Conservation (phyloP, 2,329 filamentous ascomycete genomes). For the Apiospora koreana region DNA sequence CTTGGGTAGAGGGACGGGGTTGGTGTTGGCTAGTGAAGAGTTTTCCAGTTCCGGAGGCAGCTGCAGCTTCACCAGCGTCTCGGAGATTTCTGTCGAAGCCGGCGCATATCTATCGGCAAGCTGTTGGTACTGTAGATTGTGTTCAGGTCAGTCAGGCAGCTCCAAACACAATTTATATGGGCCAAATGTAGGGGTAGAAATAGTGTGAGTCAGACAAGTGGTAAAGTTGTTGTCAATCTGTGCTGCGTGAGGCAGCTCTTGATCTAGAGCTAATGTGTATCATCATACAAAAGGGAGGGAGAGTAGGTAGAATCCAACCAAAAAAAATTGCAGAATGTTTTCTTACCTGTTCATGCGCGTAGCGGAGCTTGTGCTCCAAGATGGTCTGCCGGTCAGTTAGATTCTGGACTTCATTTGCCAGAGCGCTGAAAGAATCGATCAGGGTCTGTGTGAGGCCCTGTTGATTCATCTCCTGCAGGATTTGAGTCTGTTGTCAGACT, state of each 20-base stretch:
- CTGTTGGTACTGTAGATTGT: slow-evolving; percentile 57
- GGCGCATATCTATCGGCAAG: slow-evolving; percentile 70
- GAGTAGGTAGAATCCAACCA: background rate
- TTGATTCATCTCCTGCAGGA: slow-evolving; percentile 39
- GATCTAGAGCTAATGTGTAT: slow-evolving; percentile 78
- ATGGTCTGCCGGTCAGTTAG: slow-evolving; percentile 65
- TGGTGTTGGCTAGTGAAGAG: slow-evolving; percentile 48
- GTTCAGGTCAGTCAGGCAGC: slow-evolving; percentile 18
- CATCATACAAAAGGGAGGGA: slow-evolving; percentile 38
- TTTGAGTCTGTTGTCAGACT: slow-evolving; percentile 3
- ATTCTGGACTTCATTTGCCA: slow-evolving; percentile 66
- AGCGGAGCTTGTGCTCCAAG: slow-evolving; percentile 66
- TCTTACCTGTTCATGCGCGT: slow-evolving; percentile 67
- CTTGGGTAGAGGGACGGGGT: slow-evolving; percentile 55
- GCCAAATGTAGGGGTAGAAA: background rate
- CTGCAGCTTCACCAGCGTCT: slow-evolving; percentile 67
- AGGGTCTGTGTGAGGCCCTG: slow-evolving; percentile 55
- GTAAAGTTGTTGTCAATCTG: slow-evolving; percentile 58
- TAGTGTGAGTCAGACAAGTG: slow-evolving; percentile 25
- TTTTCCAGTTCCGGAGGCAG: slow-evolving; percentile 55
- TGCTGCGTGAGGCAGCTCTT: slow-evolving; percentile 62
- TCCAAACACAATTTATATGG: background rate
- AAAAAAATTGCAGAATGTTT: slow-evolving; percentile 12
- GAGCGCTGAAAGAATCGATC: slow-evolving; percentile 64
- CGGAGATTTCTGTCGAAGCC: slow-evolving; percentile 64